phyloP scores from a whole-genome alignment of 495 filamentous ascomycete genomes.

The Podospora pseudocomata region DNA sequence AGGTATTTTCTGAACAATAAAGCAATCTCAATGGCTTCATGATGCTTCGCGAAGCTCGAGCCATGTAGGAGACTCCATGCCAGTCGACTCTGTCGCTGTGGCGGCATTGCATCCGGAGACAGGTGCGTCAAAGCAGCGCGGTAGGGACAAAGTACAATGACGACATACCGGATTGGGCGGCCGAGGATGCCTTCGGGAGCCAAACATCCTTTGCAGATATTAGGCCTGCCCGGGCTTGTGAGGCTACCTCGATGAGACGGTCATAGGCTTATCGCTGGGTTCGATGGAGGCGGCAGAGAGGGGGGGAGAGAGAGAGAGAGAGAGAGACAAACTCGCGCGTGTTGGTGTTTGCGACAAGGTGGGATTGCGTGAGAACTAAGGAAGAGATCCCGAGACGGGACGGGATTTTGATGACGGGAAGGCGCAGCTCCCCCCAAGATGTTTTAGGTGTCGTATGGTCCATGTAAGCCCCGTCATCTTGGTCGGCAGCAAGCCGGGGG shows the following conservation, averaged over 20 bases:
- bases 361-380: not conserved
- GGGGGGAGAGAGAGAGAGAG: not conserved
- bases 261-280: constrained; percentile 13
- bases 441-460: not conserved
- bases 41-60: not conserved
- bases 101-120: constrained; percentile 3
- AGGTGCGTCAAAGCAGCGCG: constrained; percentile 8
- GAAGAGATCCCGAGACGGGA: not conserved
- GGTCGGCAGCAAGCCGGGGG: not conserved
- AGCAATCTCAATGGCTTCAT: not conserved
- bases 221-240: constrained; percentile 15
- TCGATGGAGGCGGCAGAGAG: not conserved
- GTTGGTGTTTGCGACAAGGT: constrained; percentile 6
- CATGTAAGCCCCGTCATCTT: constrained; percentile 3
- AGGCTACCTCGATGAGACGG: constrained; percentile 17
- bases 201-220: constrained; percentile 42
- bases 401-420: constrained; percentile 12
- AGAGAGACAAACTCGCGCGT: not conserved
- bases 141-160: constrained; percentile 20
- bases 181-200: constrained; percentile 44
- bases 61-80: not conserved
- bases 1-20: not conserved
- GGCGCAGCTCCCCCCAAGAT: constrained; percentile 6
- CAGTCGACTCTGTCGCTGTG: not conserved
- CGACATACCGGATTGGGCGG: constrained; percentile 46